A percentile compares a stretch with the other conserved stretches of the same genome.
Conservation (phyloP, 78 protist genomes). For the Dictyostelium discoideum region dicty_2.7 NC_007089.4:4472501-4473000, state of each 20-base stretch:
- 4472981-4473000: constrained; percentile 99
- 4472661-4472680: constrained; percentile 94
- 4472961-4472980: constrained; percentile 98
- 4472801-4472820: constrained; percentile 82
- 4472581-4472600: constrained; percentile 87
- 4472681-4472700: constrained; percentile 92
- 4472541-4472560: constrained; percentile 70
- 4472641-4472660: constrained; percentile 59
- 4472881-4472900: constrained; percentile 54
- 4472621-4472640: constrained; percentile 25
- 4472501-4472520: constrained; percentile 27
- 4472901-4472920: constrained; percentile 80
- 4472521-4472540: constrained; percentile 57
- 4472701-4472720: constrained; percentile 90
- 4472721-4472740: constrained; percentile 87
- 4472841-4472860: constrained; percentile 88
- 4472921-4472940: constrained; percentile 90
- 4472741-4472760: constrained; percentile 43
- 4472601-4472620: constrained; percentile 92
- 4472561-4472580: constrained; percentile 32
- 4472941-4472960: constrained; percentile 92
- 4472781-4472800: constrained; percentile 89
- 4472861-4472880: constrained; percentile 60
- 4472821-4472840: constrained; percentile 96
- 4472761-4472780: constrained; percentile 60